Conservation (phyloP, 2,329 filamentous ascomycete genomes). For the Fusarium bactridioides region DNA sequence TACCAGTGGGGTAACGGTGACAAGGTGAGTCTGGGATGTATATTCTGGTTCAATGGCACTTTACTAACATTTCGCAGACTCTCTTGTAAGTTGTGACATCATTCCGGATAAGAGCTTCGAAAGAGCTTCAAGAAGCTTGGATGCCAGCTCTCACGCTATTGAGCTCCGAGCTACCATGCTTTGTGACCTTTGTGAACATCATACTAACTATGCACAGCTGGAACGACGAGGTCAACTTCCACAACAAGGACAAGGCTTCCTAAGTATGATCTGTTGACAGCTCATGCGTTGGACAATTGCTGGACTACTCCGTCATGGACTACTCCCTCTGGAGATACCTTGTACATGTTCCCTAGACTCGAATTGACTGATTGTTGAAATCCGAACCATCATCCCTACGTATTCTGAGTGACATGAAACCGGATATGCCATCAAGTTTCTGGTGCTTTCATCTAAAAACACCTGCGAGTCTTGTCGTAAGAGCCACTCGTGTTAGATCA, state of each 20-base stretch:
- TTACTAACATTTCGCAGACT: slow-evolving; percentile 58
- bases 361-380: slow-evolving; percentile 42
- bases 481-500: too few relatives aligned
- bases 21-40: slow-evolving; percentile 67
- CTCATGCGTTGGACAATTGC: slow-evolving; percentile 37
- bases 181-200: background rate
- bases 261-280: slow-evolving; percentile 45
- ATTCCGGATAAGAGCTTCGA: background rate
- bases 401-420: background rate
- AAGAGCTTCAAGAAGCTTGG: slow-evolving; percentile 13
- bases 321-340: slow-evolving; percentile 39
- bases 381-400: background rate
- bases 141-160: background rate
- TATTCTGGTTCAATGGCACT: background rate
- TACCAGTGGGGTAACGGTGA: slow-evolving; percentile 95
- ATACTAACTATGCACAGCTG: slow-evolving; percentile 67
- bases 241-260: slow-evolving; percentile 83
- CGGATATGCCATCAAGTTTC: background rate
- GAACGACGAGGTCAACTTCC: slow-evolving; percentile 95
- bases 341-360: slow-evolving; percentile 48
- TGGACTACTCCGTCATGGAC: slow-evolving; percentile 40
- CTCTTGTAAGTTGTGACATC: slow-evolving; percentile 50
- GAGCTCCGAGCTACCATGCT: background rate
- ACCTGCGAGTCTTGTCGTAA: background rate
- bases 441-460: background rate